Evolutionary conservation across 2,329 filamentous ascomycete species (phyloP), one percentile per base, ranked within the genome.

Genomic region (Beauveria asiatica): DNA sequence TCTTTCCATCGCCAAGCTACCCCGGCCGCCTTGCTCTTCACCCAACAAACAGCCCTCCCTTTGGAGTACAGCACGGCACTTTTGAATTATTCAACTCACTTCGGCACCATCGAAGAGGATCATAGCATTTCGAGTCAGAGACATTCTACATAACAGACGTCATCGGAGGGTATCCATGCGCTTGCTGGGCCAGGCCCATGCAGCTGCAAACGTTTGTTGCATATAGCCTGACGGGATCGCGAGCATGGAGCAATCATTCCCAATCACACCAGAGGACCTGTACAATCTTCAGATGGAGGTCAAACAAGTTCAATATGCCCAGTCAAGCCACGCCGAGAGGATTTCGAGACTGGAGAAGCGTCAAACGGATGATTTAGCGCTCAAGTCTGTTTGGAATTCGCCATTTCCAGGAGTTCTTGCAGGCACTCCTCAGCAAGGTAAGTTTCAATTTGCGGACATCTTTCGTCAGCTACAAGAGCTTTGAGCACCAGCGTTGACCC

Each of bases 351-450:
- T 88, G 56, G 85, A 88, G 70, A 85, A 85, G 67, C 83, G 84
- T 51, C 84, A 87, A 69, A 84, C 84, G 39, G 85, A 87, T 65
- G 84, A 88, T 73, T 82, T 83, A 54, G 81, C 83, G 37, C 74
- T 88, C 62, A 95, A 93, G 74, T 96, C 89, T 63, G 89, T 95
- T 60, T 99, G 94, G 94, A 87, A 88, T 65, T 96, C 92, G 60
- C 92, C 92, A 17, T 97, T 97, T 70, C 92, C 93, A n/a, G 87
- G 87, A 65, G 85, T 92, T 44, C 73, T 96, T 61, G 86, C 88
- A 66, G 89, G 90, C 59, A 92, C 91, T 50, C 88, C 92, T 58
- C 89, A 95, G 71, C 89, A 95, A 78, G 91, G 93, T 95, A 76
- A 73, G 83, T 41, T 5, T 10, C 16, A 16, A n/a, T 16, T 4